These are phyloP conservation scores for Globisporangium paroecandrum DNA, from an alignment of 352 stramenopile genomes.

Conservation along the genomic window DNA sequence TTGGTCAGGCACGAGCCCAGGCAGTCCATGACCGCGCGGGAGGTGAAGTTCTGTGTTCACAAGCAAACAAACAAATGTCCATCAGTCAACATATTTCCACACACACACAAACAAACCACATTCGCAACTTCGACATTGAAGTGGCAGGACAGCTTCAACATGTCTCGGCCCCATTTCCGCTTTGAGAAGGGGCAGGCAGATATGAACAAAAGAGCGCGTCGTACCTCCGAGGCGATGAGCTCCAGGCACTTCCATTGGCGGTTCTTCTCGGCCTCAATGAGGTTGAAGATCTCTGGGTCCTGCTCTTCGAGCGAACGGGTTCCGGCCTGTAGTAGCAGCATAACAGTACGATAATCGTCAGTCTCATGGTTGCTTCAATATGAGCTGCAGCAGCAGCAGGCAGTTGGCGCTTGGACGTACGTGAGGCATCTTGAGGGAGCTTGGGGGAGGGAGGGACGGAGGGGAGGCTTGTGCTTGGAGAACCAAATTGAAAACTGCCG, in stretches of 20 bases:
- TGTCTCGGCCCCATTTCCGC: background rate
- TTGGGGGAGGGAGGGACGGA: background rate
- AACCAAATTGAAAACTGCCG: conserved; percentile 21
- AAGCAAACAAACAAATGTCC: background rate
- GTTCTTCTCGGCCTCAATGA: conserved; percentile 99
- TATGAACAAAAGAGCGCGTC: background rate
- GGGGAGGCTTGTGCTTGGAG: conserved; percentile 12
- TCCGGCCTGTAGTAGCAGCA: conserved; percentile 29
- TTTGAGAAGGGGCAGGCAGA: background rate
- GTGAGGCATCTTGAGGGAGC: conserved; percentile 42
- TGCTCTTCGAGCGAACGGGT: conserved; percentile 89
- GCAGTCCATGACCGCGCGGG: conserved; percentile 97
- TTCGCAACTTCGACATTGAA: conserved; percentile 16
- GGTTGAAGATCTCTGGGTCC: conserved; percentile 97
- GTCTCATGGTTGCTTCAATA: background rate
- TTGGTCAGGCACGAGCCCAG: conserved; percentile 98
- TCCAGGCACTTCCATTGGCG: conserved; percentile 97
- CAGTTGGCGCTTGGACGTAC: conserved; percentile 25
- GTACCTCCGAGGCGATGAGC: conserved; percentile 96
- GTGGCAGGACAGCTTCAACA: conserved; percentile 5
- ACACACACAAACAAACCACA: background rate
- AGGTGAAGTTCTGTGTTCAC: conserved; percentile 94
- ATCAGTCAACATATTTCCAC: conserved; percentile 9
- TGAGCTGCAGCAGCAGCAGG: background rate
- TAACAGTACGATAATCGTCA: background rate